Base-by-base conservation (phyloP, 768 basidiomycete species). In the Tylopilus subfusipes region DNA sequence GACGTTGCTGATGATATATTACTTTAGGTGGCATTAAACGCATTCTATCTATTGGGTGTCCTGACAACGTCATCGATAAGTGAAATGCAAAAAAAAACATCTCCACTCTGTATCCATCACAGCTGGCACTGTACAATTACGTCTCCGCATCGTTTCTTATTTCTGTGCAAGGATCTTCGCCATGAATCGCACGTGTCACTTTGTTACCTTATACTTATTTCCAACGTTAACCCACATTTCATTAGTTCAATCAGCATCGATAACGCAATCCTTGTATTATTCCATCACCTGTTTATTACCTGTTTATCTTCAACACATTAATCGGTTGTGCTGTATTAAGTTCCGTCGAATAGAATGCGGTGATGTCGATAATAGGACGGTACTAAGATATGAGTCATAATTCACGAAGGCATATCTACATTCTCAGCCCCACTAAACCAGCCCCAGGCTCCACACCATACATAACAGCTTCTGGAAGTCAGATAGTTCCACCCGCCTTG, bases 21-120 rank as follows among this genome's bases (percentile, higher is more conserved):
- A 11, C 31, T 48, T 18, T 39, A 70, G 69, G 66, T 53, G 60
- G 69, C 2, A 61, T 70, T 22, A 68, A 54, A 52, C 71, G 67
- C 33, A 59, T 71, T 42, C 48, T 70, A 12, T 58, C 67, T 19
- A 50, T 68, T 9, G 62, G 59, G 2, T 56, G 36, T 38, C 22
- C 60, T 48, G 53, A 30, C 14, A 50, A 56, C 16, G 46, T 33
- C 16, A 31, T 31, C 24, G 49, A 57, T 6, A 18, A 56, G 8
- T 68, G 46, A 69, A 45, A 43, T 22, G 6, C 42, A 40, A 25
- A 25, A n/a, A 21, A n/a, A 2, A n/a, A n/a, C n/a, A 25, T 29
- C 9, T 27, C 16, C 18, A 2, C 30, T 33, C 19, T 33, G 21
- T 30, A 19, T 42, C 22, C 13, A 30, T n/a, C n/a, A 39, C 47